Conservation (phyloP, 2,329 filamentous ascomycete genomes). For the Fusarium sambucinum region DNA sequence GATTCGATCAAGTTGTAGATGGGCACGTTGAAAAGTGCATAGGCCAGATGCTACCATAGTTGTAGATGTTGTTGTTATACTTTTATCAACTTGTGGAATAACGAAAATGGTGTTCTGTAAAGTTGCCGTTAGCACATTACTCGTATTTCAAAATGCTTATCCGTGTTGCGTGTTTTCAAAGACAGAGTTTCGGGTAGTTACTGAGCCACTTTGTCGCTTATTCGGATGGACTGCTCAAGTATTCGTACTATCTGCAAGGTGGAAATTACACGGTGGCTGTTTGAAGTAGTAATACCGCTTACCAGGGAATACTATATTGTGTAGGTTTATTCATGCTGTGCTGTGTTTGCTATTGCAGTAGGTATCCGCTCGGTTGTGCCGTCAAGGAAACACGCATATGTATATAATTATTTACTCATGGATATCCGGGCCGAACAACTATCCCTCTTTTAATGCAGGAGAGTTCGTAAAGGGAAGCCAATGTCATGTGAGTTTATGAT, state of each 20-base stretch:
- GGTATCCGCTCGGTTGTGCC: constrained; percentile 32
- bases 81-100: not conserved
- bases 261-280: constrained; percentile 1
- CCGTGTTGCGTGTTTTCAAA: not conserved
- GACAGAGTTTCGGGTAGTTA: constrained; percentile 6
- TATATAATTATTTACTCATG: not conserved
- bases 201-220: constrained; percentile 18
- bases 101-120: not conserved
- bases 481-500: constrained; percentile 18
- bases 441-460: constrained; percentile 12
- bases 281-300: constrained; percentile 1
- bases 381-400: not conserved
- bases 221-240: not conserved
- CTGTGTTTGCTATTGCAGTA: constrained; percentile 23
- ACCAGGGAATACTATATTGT: constrained; percentile 11
- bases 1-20: not conserved
- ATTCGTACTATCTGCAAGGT: too few relatives aligned
- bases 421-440: not conserved
- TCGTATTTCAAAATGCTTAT: not conserved
- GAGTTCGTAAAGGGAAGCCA: constrained; percentile 19
- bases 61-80: not conserved
- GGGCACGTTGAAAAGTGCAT: not conserved
- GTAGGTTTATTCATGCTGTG: constrained; percentile 5
- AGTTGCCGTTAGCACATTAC: not conserved
- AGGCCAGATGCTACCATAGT: too few relatives aligned